A percentile compares a stretch with the other conserved stretches of the same genome.
phyloP scores from a whole-genome alignment of 176 grass and related monocot species.

The Coix lacrymajobi region DNA sequence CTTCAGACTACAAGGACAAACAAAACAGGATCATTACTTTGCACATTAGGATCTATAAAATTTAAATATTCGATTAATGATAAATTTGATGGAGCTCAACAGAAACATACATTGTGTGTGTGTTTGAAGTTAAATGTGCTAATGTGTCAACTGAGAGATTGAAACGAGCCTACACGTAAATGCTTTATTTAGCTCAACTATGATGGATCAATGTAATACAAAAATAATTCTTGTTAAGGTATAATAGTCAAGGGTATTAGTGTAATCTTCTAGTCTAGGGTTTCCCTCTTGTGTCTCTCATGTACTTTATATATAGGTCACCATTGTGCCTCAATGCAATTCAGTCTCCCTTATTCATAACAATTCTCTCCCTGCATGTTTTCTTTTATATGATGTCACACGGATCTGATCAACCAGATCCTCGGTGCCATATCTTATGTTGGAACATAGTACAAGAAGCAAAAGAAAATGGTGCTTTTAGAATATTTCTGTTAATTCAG shows the following conservation, averaged over 20 bases:
- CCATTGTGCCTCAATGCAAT: too few relatives aligned
- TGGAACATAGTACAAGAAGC: neutral
- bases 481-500: neutral
- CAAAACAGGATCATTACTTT: conserved; percentile 8
- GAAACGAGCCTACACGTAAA: neutral
- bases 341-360: too few relatives aligned
- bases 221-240: too few relatives aligned
- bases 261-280: too few relatives aligned
- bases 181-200: neutral
- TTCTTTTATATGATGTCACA: neutral
- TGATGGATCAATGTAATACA: neutral
- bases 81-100: neutral
- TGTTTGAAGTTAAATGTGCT: neutral
- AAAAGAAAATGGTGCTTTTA: neutral
- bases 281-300: too few relatives aligned
- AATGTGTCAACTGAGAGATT: neutral
- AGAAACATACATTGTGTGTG: neutral
- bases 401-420: neutral
- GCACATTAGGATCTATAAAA: neutral
- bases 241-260: too few relatives aligned
- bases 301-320: too few relatives aligned
- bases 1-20: conserved; percentile 81
- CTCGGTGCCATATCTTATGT: neutral
- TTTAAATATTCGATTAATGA: neutral
- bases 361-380: neutral